Conservation (phyloP, 495 filamentous ascomycete species). For the Venustampulla echinocandica region DNA sequence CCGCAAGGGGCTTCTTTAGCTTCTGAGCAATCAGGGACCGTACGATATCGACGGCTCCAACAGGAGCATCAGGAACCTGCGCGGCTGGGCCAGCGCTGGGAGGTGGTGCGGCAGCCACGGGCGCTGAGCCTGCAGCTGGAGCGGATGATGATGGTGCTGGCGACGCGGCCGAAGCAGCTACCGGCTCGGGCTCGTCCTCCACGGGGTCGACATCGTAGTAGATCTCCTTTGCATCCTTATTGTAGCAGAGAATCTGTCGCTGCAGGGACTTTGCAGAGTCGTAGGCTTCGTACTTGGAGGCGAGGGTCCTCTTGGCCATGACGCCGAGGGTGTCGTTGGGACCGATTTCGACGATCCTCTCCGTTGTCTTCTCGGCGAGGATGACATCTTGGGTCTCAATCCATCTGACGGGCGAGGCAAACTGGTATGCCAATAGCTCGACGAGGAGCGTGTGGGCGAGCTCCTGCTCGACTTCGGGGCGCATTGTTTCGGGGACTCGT, state of each 20-base stretch:
- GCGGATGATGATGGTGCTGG: conserved; percentile 20
- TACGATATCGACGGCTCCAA: conserved; percentile 82
- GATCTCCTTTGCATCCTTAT: conserved; percentile 98
- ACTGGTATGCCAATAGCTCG: conserved; percentile 97
- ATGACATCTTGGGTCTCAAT: conserved; percentile 99
- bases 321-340: conserved; percentile 96
- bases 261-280: conserved; percentile 93
- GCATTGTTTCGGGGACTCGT: conserved; percentile 61
- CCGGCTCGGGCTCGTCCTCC: conserved; percentile 72
- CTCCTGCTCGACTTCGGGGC: conserved; percentile 97
- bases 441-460: conserved; percentile 94
- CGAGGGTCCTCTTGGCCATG: conserved; percentile 94
- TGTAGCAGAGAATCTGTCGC: conserved; percentile 97
- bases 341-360: conserved; percentile 95
- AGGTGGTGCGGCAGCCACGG: conserved; percentile 45
- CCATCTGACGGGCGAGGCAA: conserved; percentile 96
- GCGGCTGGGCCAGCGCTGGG: conserved; percentile 81
- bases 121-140: conserved; percentile 39
- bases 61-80: conserved; percentile 74
- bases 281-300: conserved; percentile 97
- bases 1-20: conserved; percentile 83
- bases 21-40: conserved; percentile 94
- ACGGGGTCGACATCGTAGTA: conserved; percentile 98
- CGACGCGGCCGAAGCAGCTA: conserved; percentile 34
- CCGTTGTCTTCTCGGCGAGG: conserved; percentile 86